phyloP scores from a whole-genome alignment of 2,329 filamentous ascomycete genomes.

The Beauveria sp. region DNA sequence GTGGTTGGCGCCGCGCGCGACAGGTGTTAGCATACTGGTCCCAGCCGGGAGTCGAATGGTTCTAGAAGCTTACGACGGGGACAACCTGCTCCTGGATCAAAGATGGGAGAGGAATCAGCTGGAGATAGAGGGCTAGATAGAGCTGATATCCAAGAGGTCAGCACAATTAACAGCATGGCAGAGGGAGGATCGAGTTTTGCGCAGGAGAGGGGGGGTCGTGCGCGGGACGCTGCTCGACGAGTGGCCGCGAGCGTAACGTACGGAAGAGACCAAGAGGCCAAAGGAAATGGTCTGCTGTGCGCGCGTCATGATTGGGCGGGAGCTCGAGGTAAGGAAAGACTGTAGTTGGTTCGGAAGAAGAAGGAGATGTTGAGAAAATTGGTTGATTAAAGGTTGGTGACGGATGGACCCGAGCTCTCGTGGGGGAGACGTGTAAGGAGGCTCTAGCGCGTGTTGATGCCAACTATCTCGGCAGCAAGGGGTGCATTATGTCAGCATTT shows the following conservation, averaged over 20 bases:
- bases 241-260: slow-evolving; percentile 33
- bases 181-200: neutral
- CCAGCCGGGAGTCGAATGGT: neutral
- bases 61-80: slow-evolving; percentile 62
- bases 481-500: slow-evolving; percentile 12
- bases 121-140: slow-evolving; percentile 79
- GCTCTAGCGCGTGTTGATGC: slow-evolving; percentile 9
- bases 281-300: slow-evolving; percentile 89
- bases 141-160: slow-evolving; percentile 48
- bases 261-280: slow-evolving; percentile 78
- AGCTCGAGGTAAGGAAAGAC: slow-evolving; percentile 6
- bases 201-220: neutral
- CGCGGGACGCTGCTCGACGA: neutral
- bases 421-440: slow-evolving; percentile 9
- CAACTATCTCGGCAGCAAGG: slow-evolving; percentile 8
- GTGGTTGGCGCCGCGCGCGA: slow-evolving; percentile 7
- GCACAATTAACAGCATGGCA: neutral
- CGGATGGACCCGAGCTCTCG: neutral
- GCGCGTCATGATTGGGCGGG: slow-evolving; percentile 71
- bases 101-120: slow-evolving; percentile 71
- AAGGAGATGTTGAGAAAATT: neutral
- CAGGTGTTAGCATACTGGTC: neutral
- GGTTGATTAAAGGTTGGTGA: neutral
- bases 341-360: slow-evolving; percentile 7
- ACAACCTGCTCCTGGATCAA: slow-evolving; percentile 78